Evolutionary conservation across 805 yeast genomes (phyloP).

Genomic region (Candida nonsorbophila): DNA sequence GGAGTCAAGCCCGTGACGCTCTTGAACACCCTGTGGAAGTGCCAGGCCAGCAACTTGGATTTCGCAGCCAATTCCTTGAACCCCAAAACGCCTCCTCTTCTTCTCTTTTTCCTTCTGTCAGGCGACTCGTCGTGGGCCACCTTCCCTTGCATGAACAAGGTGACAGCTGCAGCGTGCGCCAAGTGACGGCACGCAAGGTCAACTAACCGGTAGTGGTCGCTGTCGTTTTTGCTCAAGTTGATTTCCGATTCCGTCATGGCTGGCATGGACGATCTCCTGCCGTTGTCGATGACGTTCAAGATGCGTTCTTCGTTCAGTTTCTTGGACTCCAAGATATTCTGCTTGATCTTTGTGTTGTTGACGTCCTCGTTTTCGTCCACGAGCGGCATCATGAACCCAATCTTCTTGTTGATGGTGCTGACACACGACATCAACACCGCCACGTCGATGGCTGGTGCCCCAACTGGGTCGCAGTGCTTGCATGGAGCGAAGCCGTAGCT

Average conservation of each 20-base stretch:
- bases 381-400: slow-evolving; percentile 54
- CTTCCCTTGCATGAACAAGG: slow-evolving; percentile 21
- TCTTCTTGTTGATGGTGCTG: slow-evolving; percentile 46
- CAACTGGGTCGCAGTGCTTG: slow-evolving; percentile 49
- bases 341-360: slow-evolving; percentile 31
- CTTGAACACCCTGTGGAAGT: slow-evolving; percentile 86
- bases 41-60: slow-evolving; percentile 85
- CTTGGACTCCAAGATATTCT: slow-evolving; percentile 25
- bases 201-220: slow-evolving; percentile 64
- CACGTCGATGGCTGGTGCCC: slow-evolving; percentile 41
- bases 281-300: slow-evolving; percentile 14
- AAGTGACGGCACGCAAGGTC: slow-evolving; percentile 80
- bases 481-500: slow-evolving; percentile 47
- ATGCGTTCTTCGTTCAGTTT: slow-evolving; percentile 18
- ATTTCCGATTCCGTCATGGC: slow-evolving; percentile 10
- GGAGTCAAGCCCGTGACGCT: slow-evolving; percentile 84
- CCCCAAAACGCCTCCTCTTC: slow-evolving; percentile 76
- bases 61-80: slow-evolving; percentile 85
- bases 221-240: slow-evolving; percentile 50
- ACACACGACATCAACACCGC: slow-evolving; percentile 46
- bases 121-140: slow-evolving; percentile 13
- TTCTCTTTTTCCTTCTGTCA: slow-evolving; percentile 36
- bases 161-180: slow-evolving; percentile 68
- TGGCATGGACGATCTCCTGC: slow-evolving; percentile 23
- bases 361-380: slow-evolving; percentile 40